Percentiles rank a stretch among this genome's conserved stretches.
phyloP scores from a whole-genome alignment of 441 rosid species.

The Kokia cookei region DNA sequence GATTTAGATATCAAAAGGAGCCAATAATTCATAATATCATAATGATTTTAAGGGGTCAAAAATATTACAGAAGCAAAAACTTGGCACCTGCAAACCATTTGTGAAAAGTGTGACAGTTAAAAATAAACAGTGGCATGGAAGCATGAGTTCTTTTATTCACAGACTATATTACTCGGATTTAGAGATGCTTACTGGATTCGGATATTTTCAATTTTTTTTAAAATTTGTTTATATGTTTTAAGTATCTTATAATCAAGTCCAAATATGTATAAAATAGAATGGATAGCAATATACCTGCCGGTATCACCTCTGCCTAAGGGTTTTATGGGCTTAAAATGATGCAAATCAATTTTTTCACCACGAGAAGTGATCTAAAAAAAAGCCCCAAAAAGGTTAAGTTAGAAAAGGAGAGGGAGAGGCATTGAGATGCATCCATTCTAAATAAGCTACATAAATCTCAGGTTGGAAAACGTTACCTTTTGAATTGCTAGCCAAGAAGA shows the following conservation, averaged over 20 bases:
- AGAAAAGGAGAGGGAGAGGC: constrained; percentile 6
- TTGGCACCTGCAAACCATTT: not conserved
- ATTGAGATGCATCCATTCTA: not conserved
- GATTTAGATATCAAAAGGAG: not conserved
- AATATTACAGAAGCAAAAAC: not conserved
- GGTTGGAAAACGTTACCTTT: constrained; percentile 36
- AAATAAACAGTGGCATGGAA: not conserved
- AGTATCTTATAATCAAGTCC: no score
- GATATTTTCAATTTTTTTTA: no score
- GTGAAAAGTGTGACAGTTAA: not conserved
- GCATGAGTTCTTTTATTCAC: not conserved
- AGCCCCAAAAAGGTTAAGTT: not conserved
- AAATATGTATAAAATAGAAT: not conserved
- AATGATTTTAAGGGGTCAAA: not conserved
- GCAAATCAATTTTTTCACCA: constrained; percentile 76
- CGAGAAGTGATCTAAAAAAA: constrained; percentile 53
- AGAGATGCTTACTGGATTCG: no score
- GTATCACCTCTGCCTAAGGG: constrained; percentile 98
- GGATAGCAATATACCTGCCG: constrained; percentile 62
- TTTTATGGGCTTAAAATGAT: constrained; percentile 90
- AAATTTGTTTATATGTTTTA: no score
- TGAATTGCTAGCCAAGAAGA: constrained; percentile 80
- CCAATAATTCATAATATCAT: not conserved
- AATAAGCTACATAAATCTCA: not conserved
- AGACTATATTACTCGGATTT: no score